Evolutionary conservation across 2,329 filamentous ascomycete species (phyloP), one percentile per base, ranked within the genome.

Genomic region (Penicillium sp.): DNA sequence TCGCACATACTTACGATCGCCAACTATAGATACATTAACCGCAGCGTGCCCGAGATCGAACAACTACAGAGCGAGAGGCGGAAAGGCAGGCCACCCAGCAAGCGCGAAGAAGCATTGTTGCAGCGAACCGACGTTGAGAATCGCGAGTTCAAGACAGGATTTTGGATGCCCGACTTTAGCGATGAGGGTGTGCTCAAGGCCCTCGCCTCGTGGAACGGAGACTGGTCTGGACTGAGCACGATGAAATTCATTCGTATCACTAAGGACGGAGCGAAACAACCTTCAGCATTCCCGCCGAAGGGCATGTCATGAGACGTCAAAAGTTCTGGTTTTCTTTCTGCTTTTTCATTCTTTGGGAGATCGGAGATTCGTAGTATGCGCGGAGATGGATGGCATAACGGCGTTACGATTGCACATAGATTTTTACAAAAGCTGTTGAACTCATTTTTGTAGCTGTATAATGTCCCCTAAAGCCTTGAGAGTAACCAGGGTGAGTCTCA

Each of bases 121-220:
- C 77, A 87, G 61, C 84, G 82, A 56, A 83, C 86, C 48, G 77
- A 79, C 12, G 73, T 72, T 1, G 85, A 96, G 56, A 77, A 84
- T 63, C 85, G 85, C 58, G 93, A 98, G 72, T 87, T 87, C 57
- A 79, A 84, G 55, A 82, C 82, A 46, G 93, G 93, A 0, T 94
- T 95, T 63, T 85, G 67, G 69, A 69, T 94, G 35, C 90, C 91
- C 0, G 87, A 96, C 64, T 72, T 96, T 46, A 79, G 81, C 48
- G 77, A 82, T 37, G 74, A 77, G 45, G 69, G 76, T 50, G 77
- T 79, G 57, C 69, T 97, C 34, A 77, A 81, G 55, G 75, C 77
- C 21, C n/a, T n/a, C n/a, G n/a, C n/a, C n/a, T n/a, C n/a, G n/a
- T 97, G 89, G 88, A 85, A 88, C 56, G 86, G 87, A 4, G 79